phyloP scores from a whole-genome alignment of 169 alveolate species.

The Plasmodium gaboni region DNA sequence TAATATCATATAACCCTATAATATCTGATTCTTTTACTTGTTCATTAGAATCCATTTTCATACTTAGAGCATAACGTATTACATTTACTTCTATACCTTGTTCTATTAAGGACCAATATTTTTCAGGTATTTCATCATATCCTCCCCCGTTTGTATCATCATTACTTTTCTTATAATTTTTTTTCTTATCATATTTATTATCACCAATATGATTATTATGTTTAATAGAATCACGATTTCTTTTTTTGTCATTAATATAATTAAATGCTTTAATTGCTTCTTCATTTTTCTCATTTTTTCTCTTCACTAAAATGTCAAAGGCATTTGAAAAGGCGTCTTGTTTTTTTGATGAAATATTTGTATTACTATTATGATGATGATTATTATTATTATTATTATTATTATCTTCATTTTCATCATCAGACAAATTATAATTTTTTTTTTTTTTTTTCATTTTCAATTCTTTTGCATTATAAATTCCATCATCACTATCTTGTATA shows the following conservation, averaged over 20 bases:
- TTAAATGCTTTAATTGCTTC: constrained; percentile 64
- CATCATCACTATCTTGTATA: constrained; percentile 52
- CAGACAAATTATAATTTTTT: not conserved
- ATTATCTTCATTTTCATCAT: not conserved
- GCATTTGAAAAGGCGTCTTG: constrained; percentile 51
- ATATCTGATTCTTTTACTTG: constrained; percentile 81
- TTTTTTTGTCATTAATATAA: constrained; percentile 39
- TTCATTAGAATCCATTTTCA: constrained; percentile 61
- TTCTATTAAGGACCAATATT: constrained; percentile 22
- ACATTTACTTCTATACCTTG: constrained; percentile 54
- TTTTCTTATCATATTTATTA: constrained; percentile 23
- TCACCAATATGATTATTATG: constrained; percentile 1
- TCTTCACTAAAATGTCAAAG: constrained; percentile 30
- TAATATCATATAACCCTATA: constrained; percentile 82
- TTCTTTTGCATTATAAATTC: constrained; percentile 45
- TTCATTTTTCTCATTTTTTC: constrained; percentile 61
- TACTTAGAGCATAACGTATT: constrained; percentile 45
- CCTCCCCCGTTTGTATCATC: constrained; percentile 33
- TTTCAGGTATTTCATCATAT: constrained; percentile 44
- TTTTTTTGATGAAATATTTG: constrained; percentile 8
- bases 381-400: not conserved
- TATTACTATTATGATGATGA: not conserved
- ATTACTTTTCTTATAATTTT: constrained; percentile 15
- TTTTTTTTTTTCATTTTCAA: constrained; percentile 26
- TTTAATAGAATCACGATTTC: constrained; percentile 15